phyloP scores from a whole-genome alignment of 257 asterid species.

The Solanum pimpinellifolium region DNA sequence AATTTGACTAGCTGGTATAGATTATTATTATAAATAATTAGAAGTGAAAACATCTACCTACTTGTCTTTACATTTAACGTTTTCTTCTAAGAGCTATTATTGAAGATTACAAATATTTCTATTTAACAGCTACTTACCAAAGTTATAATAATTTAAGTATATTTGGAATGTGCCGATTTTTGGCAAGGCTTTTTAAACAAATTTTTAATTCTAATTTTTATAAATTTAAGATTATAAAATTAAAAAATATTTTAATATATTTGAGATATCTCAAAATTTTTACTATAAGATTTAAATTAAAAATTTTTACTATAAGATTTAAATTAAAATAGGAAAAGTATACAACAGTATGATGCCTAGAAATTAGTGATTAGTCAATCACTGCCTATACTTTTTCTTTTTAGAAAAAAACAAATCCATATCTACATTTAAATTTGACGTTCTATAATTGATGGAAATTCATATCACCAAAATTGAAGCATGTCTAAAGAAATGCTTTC shows the following conservation, averaged over 20 bases:
- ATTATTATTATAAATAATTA: neutral
- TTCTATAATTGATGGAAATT: neutral
- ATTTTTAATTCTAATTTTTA: no score
- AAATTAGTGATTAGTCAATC: neutral
- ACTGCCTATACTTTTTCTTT: neutral
- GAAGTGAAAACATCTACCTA: neutral
- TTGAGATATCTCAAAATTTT: no score
- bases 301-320: no score
- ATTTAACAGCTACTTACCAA: neutral
- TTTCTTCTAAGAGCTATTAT: neutral
- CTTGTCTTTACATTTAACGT: neutral
- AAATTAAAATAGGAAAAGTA: neutral
- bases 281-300: no score
- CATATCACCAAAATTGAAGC: neutral
- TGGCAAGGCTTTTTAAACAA: neutral
- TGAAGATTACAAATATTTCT: neutral
- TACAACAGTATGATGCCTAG: neutral
- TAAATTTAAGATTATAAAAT: no score
- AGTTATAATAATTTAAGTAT: neutral
- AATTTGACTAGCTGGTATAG: neutral
- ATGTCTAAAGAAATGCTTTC: neutral
- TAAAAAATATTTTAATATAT: accelerated
- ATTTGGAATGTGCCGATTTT: neutral
- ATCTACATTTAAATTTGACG: neutral
- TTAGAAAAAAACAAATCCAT: neutral